Percentiles rank a stretch among this genome's conserved stretches.
phyloP scores from a whole-genome alignment of 305 asterid genomes.

The Fraxinus floribunda region DNA sequence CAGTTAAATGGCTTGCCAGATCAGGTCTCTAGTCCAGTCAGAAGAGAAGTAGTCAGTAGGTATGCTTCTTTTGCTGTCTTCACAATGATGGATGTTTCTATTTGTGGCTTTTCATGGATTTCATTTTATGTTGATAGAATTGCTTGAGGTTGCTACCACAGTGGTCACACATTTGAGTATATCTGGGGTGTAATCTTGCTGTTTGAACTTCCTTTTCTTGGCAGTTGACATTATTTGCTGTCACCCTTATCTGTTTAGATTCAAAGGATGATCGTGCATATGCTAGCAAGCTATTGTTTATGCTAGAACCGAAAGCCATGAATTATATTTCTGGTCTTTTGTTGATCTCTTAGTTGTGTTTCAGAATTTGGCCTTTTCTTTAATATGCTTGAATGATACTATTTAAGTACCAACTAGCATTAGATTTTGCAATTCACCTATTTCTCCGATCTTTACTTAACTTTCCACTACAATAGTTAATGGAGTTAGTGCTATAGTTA shows the following conservation, averaged over 20 bases:
- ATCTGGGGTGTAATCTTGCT: background rate
- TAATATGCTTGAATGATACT: background rate
- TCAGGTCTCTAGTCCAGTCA: conserved; percentile 46
- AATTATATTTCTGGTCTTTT: background rate
- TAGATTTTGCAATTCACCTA: background rate
- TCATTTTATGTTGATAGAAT: background rate
- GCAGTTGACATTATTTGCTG: background rate
- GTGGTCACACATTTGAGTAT: background rate
- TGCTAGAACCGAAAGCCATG: background rate
- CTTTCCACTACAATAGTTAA: background rate
- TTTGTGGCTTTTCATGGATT: background rate
- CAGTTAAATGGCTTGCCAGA: conserved; percentile 36
- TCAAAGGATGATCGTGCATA: background rate
- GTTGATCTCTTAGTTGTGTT: background rate
- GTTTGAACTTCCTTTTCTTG: background rate
- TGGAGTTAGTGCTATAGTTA: background rate
- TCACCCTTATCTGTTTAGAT: background rate
- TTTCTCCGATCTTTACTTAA: background rate
- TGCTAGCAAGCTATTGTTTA: background rate
- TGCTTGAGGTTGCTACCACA: background rate
- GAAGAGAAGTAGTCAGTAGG: conserved; percentile 59
- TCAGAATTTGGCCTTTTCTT: background rate
- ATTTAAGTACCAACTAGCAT: background rate
- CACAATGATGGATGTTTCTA: background rate
- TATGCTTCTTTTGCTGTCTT: conserved; percentile 12